phyloP scores from a whole-genome alignment of 2,329 filamentous ascomycete species.

The Monilinia fructigena region DNA sequence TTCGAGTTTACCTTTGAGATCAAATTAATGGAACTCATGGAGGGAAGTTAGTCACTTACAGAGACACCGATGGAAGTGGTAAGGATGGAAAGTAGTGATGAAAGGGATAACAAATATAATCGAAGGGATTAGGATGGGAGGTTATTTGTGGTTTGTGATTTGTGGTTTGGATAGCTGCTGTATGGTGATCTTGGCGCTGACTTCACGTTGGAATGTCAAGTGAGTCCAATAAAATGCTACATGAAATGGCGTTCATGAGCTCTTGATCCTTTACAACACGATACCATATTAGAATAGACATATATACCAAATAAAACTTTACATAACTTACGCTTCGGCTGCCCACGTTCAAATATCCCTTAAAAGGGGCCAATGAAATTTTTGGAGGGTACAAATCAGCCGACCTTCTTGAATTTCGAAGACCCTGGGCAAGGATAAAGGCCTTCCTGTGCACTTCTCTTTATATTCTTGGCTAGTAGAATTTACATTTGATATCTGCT shows the following conservation, averaged over 20 bases:
- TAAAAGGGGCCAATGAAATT: neutral
- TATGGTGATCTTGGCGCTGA: neutral
- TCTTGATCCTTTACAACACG: neutral
- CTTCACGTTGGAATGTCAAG: neutral
- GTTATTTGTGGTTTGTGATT: neutral
- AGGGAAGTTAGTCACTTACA: no score
- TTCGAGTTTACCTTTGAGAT: neutral
- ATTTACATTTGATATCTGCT: no score
- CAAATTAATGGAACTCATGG: neutral
- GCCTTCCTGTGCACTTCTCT: no score
- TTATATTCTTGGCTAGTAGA: no score
- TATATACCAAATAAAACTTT: neutral
- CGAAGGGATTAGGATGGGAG: neutral
- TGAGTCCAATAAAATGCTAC: neutral
- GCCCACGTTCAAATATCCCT: neutral
- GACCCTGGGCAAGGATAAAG: no score
- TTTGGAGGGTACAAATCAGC: no score
- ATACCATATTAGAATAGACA: neutral
- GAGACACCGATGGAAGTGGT: neutral
- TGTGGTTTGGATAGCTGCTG: neutral
- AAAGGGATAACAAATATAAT: slow-evolving; percentile 3
- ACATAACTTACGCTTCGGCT: neutral
- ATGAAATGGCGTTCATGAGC: neutral
- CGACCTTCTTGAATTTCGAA: no score
- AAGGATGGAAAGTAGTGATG: neutral